Base-by-base conservation (phyloP, 768 basidiomycete genomes). In the Tylopilus felleus region DNA sequence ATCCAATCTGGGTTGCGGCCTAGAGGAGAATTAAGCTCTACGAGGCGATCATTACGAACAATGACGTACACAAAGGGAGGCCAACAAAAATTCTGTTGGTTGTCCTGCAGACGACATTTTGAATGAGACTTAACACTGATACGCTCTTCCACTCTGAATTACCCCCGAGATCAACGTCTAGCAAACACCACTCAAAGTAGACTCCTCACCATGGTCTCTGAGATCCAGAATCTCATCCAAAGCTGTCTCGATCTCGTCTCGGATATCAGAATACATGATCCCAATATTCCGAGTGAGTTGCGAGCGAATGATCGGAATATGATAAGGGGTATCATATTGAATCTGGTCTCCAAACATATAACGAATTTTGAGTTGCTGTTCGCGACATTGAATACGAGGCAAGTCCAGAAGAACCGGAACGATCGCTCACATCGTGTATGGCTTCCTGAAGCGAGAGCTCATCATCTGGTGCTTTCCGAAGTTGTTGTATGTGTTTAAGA, bases 31-130 rank as follows among this genome's bases (percentile, higher is more conserved):
- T 17, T 28, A 14, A 4, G 1, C 13, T n/a, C 49, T 4, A 16
- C 5, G 29, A 10, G 43, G 21, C 1, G 36, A n/a, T 7, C 9
- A 27, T n/a, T n/a, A n/a, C n/a, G 1, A 5, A 2, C 19, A n/a
- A 12, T 9, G 29, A 67, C 74, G 28, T 41, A 78, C 80, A 82
- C 0, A 77, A 46, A 1, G 79, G 77, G 28, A 74, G 63, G 0
- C 81, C 82, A 6, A 83, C 75, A 49, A 83, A 78, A 0, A 74
- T 43, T 23, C 52, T 53, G 31, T 48, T 53, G 25, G n/a, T 50
- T 2, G 71, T 65, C 31, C 77, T 70, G 33, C 72, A 69, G 12
- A 81, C 63, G 16, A 82, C 65, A 31, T 65, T 57, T 53, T 62
- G 66, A 3, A 71, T 54, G 0, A 57, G 57, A 8, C 66, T 57